Base-by-base conservation (phyloP, 2,329 filamentous ascomycete species). In the Coleophoma eucalyptorum region DNA sequence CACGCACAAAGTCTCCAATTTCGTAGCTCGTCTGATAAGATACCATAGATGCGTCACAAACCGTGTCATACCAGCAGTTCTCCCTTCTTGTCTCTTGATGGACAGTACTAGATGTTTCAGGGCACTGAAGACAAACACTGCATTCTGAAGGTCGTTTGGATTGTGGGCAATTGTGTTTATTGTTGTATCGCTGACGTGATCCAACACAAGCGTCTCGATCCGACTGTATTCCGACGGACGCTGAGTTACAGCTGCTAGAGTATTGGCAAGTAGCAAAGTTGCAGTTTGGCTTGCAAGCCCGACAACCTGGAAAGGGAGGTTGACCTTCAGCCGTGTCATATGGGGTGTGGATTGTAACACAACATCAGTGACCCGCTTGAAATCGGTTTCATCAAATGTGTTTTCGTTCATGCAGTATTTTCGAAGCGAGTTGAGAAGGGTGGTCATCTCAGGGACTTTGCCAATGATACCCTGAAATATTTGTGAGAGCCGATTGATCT, bases 211-310 rank as follows among this genome's bases (percentile, higher is more conserved):
- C 0, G 72, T 72, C 55, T 72, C 69, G 4, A 80, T 66, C 3
- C 61, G 50, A 32, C 65, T 63, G 47, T 71, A 69, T 49, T 76
- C 75, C 50, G 76, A 71, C 1, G 70, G 67, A 6, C 77, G 69
- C 31, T 66, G 62, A 3, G 71, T 71, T 46, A 80, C 65, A 3
- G 73, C 74, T 53, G 76, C 75, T 51, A 80, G 65, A 3, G 73
- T 77, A 50, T 77, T 79, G 47, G 75, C 76, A 15, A 80, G 64
- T n/a, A 80, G 71, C 56, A 76, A 70, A 10, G 76, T 80, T 16
- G 75, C 70, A 41, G 75, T 72, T 50, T 69, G 69, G 52, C 70
- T 74, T 52, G 73, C 66, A 10, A 66, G 65, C 15, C 72, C 73
- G 11, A 78, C 69, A 8, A 80, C 66, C 56, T 78, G 75, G 52